Evolutionary conservation across 805 yeast genomes (phyloP), one percentile per base, ranked within the genome.

Genomic region (Metschnikowia drakensbergensis): DNA sequence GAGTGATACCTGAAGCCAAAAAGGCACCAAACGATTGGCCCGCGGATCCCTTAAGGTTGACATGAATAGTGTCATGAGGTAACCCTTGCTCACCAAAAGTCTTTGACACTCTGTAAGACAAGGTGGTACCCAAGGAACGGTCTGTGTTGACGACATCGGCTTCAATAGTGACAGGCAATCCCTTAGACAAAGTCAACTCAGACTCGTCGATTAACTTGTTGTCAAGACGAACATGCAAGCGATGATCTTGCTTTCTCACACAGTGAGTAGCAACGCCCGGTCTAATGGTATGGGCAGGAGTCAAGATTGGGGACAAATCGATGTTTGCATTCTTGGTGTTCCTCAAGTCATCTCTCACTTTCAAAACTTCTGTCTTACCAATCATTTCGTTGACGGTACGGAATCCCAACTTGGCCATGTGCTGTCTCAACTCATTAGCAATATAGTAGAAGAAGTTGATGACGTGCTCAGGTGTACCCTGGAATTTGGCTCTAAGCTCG

Each of bases 11-110:
- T 5, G 96, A 84, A 42, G 98, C 96, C 60, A 94, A 78, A 77
- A 88, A 92, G 2, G 98, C 99, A 74, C 99, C 99, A 64, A 94
- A 92, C 3, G 97, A 90, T 74, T 92, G 99, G 62, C 99, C 99
- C 28, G 99, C 99, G 49, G 91, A 85, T 55, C 99, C 99, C 63
- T 76, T 78, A 49, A 88, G 81, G 64, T 91, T 86, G 37, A 91
- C 97, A 59, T 91, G 97, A 56, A 92, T 86, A 13, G 98, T 94
- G 69, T 94, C 97, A 61, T 88, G 92, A 22, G 99, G 99, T 62
- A 92, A 76, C 32, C 97, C 96, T 54, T 81, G 75, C 62, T 91
- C 97, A 55, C 99, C 99, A 65, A 89, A 92, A 54, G 78, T 82
- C 75, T 92, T 92, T 34, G 97, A 90, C 42, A 92, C 85, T 63